phyloP scores from a whole-genome alignment of 108 stramenopile genomes.

The Poteriospumella lacustris region DNA sequence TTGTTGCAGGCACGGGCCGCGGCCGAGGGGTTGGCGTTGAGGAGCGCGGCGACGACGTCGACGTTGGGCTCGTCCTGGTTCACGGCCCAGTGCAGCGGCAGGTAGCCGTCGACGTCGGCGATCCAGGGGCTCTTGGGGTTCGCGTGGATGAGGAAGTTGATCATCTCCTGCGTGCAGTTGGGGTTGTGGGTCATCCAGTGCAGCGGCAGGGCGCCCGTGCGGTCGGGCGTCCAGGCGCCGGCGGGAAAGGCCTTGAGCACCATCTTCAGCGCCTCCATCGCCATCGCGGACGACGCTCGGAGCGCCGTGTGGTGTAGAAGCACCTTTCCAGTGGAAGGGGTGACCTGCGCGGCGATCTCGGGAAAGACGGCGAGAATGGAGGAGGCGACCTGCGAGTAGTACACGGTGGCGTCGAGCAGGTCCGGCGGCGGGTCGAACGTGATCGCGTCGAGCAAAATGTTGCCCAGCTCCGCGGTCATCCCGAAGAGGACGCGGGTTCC shows the following conservation, averaged over 20 bases:
- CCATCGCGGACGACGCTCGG: neutral
- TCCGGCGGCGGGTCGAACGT: conserved; percentile 8
- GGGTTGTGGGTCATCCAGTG: conserved; percentile 22
- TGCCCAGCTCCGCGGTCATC: neutral
- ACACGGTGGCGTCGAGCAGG: neutral
- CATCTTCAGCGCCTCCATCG: conserved; percentile 9
- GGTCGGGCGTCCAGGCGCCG: conserved; percentile 5
- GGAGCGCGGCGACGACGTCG: neutral
- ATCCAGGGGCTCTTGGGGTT: conserved; percentile 10
- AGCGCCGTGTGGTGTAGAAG: conserved; percentile 10
- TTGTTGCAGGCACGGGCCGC: neutral
- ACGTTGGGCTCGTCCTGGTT: conserved; percentile 16
- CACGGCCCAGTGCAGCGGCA: conserved; percentile 28
- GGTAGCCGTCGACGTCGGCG: conserved; percentile 20
- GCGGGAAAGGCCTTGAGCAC: conserved; percentile 21
- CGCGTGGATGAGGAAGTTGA: neutral
- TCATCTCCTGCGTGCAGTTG: neutral
- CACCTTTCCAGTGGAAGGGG: conserved; percentile 14
- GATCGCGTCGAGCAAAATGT: conserved; percentile 1
- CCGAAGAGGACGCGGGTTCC: neutral
- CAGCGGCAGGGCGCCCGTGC: conserved; percentile 5
- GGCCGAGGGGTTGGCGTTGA: neutral
- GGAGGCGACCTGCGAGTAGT: neutral
- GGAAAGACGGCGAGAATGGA: conserved; percentile 6
- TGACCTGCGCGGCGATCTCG: conserved; percentile 17